Conservation (phyloP, 2,329 filamentous ascomycete genomes). For the Bertia moriformis region DNA sequence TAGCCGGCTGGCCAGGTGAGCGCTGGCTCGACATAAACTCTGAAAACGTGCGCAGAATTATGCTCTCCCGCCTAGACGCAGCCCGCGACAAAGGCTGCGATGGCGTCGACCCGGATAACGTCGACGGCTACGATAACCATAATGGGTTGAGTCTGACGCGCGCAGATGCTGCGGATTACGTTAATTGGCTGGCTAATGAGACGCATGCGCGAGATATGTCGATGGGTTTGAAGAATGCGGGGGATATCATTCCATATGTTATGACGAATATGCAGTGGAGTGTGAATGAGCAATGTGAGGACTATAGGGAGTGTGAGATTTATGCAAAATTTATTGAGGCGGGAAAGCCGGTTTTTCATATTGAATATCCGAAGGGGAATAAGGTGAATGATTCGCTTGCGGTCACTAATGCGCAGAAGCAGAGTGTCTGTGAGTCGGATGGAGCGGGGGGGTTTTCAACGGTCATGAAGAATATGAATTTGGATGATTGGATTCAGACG, state of each 20-base stretch:
- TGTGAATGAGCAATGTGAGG: slow-evolving; percentile 42
- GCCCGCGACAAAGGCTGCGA: slow-evolving; percentile 37
- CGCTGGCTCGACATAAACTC: slow-evolving; percentile 36
- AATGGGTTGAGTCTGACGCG: slow-evolving; percentile 35
- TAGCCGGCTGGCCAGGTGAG: slow-evolving; percentile 41
- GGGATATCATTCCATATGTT: slow-evolving; percentile 23
- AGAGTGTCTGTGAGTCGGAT: background rate
- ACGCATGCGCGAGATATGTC: slow-evolving; percentile 28
- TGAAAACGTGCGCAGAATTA: slow-evolving; percentile 33
- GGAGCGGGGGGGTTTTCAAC: background rate
- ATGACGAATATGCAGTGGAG: slow-evolving; percentile 31
- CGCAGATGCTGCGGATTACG: slow-evolving; percentile 28
- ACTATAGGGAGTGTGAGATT: slow-evolving; percentile 33
- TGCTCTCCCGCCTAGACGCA: slow-evolving; percentile 31
- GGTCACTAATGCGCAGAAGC: background rate
- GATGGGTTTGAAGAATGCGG: slow-evolving; percentile 41
- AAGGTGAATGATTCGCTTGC: background rate
- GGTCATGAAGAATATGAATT: slow-evolving; percentile 1
- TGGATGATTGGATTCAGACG: background rate
- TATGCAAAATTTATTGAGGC: slow-evolving; percentile 32
- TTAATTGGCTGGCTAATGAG: slow-evolving; percentile 32
- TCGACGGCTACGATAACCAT: slow-evolving; percentile 37
- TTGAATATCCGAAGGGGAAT: slow-evolving; percentile 38
- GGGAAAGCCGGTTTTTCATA: slow-evolving; percentile 43
- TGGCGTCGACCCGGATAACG: slow-evolving; percentile 43